Conservation (phyloP, 129 eudicot genomes). For the Flaveria sonorensis region DNA sequence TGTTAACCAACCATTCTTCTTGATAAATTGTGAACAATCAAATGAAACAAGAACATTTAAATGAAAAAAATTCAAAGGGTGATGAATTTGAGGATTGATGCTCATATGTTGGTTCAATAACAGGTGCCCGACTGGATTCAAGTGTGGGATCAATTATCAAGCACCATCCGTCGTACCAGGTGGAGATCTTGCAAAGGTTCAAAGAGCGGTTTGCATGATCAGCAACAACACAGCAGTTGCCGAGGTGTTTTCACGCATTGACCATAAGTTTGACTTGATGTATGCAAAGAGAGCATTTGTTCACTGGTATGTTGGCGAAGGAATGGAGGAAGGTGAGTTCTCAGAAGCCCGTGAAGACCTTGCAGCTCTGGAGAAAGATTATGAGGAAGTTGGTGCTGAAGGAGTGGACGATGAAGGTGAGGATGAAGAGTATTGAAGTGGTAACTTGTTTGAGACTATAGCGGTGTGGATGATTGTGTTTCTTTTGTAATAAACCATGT, state of each 20-base stretch:
- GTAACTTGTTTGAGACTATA: conserved; percentile 8
- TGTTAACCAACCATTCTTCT: too few species aligned
- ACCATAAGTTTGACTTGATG: conserved; percentile 34
- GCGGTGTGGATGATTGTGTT: neutral
- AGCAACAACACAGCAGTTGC: conserved; percentile 29
- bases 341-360: conserved; percentile 33
- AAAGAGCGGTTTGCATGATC: conserved; percentile 28
- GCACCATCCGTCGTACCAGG: conserved; percentile 27
- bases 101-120: neutral
- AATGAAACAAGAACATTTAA: too few species aligned
- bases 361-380: conserved; percentile 31
- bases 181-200: conserved; percentile 31
- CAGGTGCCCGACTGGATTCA: conserved; percentile 32
- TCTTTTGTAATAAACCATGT: neutral
- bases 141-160: conserved; percentile 31
- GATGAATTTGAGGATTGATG: too few species aligned
- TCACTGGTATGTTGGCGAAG: conserved; percentile 32
- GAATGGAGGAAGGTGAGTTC: conserved; percentile 34
- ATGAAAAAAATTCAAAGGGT: too few species aligned
- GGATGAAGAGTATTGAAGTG: conserved; percentile 17
- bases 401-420: conserved; percentile 19
- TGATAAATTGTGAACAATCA: too few species aligned
- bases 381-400: conserved; percentile 27
- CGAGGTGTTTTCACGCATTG: conserved; percentile 28
- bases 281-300: conserved; percentile 28